Evolutionary conservation across 2,329 filamentous ascomycete genomes (phyloP).

Genomic region (Fusarium sp.): DNA sequence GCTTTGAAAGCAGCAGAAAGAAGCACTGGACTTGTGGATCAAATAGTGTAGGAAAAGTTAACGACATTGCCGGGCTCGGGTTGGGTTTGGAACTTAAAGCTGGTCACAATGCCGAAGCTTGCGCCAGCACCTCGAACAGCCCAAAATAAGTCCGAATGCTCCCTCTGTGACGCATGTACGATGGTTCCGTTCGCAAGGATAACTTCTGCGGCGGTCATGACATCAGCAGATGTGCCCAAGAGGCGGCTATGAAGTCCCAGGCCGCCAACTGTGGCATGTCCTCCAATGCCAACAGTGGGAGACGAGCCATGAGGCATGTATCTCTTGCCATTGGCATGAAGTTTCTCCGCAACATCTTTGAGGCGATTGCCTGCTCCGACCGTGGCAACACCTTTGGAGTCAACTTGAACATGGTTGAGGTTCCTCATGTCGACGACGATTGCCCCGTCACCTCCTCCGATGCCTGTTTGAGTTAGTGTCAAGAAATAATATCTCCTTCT

Average conservation of each 20-base stretch:
- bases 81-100: background rate
- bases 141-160: background rate
- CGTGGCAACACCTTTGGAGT: background rate
- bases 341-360: background rate
- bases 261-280: background rate
- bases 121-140: background rate
- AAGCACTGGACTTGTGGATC: background rate
- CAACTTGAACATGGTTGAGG: background rate
- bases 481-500: too few relatives aligned
- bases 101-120: background rate
- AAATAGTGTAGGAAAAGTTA: background rate
- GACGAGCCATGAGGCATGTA: background rate
- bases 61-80: background rate
- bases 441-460: background rate
- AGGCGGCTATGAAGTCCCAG: background rate
- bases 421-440: background rate
- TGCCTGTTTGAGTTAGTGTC: background rate
- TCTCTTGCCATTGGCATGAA: background rate
- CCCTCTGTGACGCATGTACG: background rate
- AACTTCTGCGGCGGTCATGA: background rate
- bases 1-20: background rate
- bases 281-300: background rate
- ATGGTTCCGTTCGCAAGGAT: background rate
- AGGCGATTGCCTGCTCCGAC: background rate
- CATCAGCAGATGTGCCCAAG: background rate